A percentile compares a stretch with the other conserved stretches of the same genome.
phyloP scores from a whole-genome alignment of 805 yeast genomes.

The Blastobotrys mokoenaii region DNA sequence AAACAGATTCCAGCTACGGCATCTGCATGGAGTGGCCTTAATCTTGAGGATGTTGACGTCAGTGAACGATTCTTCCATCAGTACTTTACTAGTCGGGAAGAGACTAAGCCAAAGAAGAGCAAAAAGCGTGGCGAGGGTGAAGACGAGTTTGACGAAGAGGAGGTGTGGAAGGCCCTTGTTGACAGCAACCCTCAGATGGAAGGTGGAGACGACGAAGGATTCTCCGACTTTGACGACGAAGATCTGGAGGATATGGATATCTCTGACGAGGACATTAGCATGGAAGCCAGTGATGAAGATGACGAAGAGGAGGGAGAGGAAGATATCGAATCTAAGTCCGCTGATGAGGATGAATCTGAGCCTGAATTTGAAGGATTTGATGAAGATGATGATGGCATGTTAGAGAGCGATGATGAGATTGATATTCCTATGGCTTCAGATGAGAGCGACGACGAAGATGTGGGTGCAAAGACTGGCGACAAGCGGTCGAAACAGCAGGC shows the following conservation, averaged over 20 bases:
- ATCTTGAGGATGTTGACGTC: slow-evolving; percentile 60
- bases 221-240: slow-evolving; percentile 28
- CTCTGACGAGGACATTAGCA: slow-evolving; percentile 23
- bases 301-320: slow-evolving; percentile 24
- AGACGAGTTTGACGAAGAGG: slow-evolving; percentile 45
- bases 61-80: slow-evolving; percentile 85
- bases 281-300: slow-evolving; percentile 12
- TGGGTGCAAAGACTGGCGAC: slow-evolving; percentile 21
- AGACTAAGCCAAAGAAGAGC: slow-evolving; percentile 22
- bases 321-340: slow-evolving; percentile 25
- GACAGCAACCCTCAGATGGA: slow-evolving; percentile 67
- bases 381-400: slow-evolving; percentile 30
- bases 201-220: slow-evolving; percentile 48
- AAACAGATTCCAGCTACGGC: slow-evolving; percentile 62
- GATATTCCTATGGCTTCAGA: slow-evolving; percentile 7
- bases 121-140: slow-evolving; percentile 27
- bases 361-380: slow-evolving; percentile 17
- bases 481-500: slow-evolving; percentile 18
- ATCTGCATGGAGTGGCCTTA: slow-evolving; percentile 66
- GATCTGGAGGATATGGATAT: slow-evolving; percentile 32
- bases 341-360: slow-evolving; percentile 27
- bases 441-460: slow-evolving; percentile 22
- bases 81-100: slow-evolving; percentile 62
- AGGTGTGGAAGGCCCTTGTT: slow-evolving; percentile 73
- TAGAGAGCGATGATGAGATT: slow-evolving; percentile 31